Evolutionary conservation across 257 asterid species (phyloP).

Genomic region (Fraxinus americana): DNA sequence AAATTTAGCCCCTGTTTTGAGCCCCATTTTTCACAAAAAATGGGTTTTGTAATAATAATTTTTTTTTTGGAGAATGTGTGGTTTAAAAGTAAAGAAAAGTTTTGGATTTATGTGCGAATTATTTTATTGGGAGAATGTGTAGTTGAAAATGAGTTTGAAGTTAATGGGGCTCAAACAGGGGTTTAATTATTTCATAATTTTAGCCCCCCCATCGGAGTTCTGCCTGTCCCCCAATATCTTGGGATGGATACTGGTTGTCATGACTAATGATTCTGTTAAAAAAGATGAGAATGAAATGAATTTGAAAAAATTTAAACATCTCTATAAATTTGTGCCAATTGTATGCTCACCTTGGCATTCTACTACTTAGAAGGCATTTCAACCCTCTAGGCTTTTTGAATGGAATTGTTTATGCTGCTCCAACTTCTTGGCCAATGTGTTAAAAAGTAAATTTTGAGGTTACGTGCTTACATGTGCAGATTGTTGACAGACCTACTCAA

Average conservation of each 20-base stretch:
- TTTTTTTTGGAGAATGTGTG: too few species aligned
- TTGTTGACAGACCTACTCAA: constrained; percentile 90
- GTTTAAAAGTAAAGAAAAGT: too few species aligned
- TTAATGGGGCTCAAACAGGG: too few species aligned
- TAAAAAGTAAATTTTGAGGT: constrained; percentile 11
- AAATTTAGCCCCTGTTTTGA: too few species aligned
- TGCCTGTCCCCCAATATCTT: constrained; percentile 52
- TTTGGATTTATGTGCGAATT: too few species aligned
- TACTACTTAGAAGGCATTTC: not conserved
- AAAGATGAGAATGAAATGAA: not conserved
- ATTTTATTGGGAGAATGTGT: too few species aligned
- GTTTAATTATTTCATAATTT: not conserved
- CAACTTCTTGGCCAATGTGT: not conserved
- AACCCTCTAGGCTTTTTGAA: not conserved
- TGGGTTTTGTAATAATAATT: too few species aligned
- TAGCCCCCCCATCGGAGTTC: constrained; percentile 63
- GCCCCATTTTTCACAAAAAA: too few species aligned
- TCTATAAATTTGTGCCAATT: not conserved
- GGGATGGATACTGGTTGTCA: not conserved
- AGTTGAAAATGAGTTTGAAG: too few species aligned
- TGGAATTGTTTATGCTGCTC: not conserved
- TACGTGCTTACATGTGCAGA: constrained; percentile 44
- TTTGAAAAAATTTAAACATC: not conserved
- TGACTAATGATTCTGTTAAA: not conserved
- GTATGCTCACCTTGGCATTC: not conserved